Conservation (phyloP, 371 early-diverging fungal genomes). For the Funneliformis caledonium region DNA sequence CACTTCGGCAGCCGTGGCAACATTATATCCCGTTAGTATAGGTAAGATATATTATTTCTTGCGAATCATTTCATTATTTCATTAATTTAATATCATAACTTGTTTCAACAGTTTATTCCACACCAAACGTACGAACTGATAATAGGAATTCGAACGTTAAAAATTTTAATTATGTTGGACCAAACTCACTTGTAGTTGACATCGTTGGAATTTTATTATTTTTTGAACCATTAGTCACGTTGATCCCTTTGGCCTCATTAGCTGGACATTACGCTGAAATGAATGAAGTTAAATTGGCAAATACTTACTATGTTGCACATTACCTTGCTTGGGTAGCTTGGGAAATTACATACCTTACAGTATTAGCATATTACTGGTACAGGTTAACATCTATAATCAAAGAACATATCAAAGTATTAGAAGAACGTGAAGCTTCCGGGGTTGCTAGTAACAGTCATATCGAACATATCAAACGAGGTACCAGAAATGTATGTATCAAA, state of each 20-base stretch:
- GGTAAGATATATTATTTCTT: background rate
- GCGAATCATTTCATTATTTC: background rate
- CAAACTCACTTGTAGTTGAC: background rate
- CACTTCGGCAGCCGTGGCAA: background rate
- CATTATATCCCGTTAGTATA: background rate
- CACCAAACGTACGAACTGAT: background rate
- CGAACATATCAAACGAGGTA: background rate
- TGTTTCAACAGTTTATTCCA: background rate
- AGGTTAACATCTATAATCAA: background rate
- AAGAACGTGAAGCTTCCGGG: background rate
- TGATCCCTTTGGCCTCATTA: background rate
- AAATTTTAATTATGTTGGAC: background rate
- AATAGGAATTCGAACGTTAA: background rate
- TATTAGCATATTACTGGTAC: background rate
- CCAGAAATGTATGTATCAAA: background rate
- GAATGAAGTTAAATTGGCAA: background rate
- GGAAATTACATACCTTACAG: background rate
- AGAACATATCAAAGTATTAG: background rate
- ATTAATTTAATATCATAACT: background rate
- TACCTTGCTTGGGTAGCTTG: background rate
- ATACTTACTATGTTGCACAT: background rate
- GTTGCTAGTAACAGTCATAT: background rate
- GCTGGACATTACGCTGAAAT: background rate
- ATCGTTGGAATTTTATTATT: background rate
- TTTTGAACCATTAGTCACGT: background rate